Evolutionary conservation across 2,329 filamentous ascomycete genomes (phyloP), one percentile per base, ranked within the genome.

Genomic region (Knufia petricola): DNA sequence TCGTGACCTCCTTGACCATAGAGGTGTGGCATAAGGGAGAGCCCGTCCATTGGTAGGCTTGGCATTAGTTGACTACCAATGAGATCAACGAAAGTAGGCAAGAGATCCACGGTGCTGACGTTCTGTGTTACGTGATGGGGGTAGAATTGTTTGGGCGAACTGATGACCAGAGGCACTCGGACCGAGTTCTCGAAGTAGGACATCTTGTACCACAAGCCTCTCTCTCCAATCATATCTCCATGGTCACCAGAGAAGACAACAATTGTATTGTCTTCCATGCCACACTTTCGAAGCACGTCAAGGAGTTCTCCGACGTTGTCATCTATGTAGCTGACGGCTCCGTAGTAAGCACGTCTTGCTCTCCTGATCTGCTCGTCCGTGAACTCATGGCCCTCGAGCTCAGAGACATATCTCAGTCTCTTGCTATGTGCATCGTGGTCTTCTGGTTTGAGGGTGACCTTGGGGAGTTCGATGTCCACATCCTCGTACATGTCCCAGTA

Each of bases 151-250:
- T 81, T 74, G 21, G 89, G 89, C 60, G 89, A 81, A 66, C 87
- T 83, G 63, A 95, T 77, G 55, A 95, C 74, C 63, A 95, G 81
- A 1, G 89, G 89, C 19, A 95, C 89, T 23, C 89, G 84, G 39
- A 87, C 87, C 10, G 87, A 94, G 34, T 83, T 83, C 74, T 95
- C 89, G 60, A 88, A 95, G 77, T 92, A 95, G 62, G 81, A 87
- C 89, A 95, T 95, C 76, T 95, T 95, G 74, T 95, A 79, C 89
- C 89, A 95, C 40, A 95, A 72, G 4, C 85, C 85, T 46, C 87
- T 82, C 72, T 95, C 89, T 51, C 89, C 89, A 6, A 95, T 78
- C 89, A 95, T 95, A 66, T 95, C 89, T 49, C 89, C 89, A 62
- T 95, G 89, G 64, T 95, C 89, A 38, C 89, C 88, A 50, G 84